These are phyloP conservation scores for Euphorbia celastroides DNA, from an alignment of 441 rosid genomes.

Conservation along the genomic window DNA sequence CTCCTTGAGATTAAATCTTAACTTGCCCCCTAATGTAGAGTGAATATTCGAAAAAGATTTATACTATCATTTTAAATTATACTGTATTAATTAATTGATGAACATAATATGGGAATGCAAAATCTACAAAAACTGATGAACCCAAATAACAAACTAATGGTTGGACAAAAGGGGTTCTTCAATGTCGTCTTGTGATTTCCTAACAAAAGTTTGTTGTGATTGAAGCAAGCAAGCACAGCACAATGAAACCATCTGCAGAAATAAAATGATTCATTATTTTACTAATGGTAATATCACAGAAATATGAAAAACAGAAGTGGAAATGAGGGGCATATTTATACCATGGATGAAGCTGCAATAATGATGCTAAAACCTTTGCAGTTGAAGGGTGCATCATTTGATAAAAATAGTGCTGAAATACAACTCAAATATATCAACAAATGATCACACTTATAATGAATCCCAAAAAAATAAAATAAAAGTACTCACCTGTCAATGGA, in stretches of 20 bases:
- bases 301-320: background rate
- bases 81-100: too few relatives aligned
- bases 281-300: background rate
- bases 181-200: background rate
- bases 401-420: slow-evolving; percentile 42
- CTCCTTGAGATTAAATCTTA: too few relatives aligned
- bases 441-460: too few relatives aligned
- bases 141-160: background rate
- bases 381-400: slow-evolving; percentile 39
- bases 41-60: too few relatives aligned
- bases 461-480: too few relatives aligned
- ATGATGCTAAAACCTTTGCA: slow-evolving; percentile 58
- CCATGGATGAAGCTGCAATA: slow-evolving; percentile 46
- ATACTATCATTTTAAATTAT: too few relatives aligned
- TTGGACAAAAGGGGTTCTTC: background rate
- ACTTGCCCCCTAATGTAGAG: too few relatives aligned
- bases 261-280: background rate
- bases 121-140: background rate
- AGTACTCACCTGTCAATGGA: slow-evolving; percentile 44
- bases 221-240: slow-evolving; percentile 6
- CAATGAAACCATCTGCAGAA: background rate
- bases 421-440: background rate
- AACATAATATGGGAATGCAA: background rate
- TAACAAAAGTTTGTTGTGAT: background rate
- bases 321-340: background rate